Evolutionary conservation across 768 basidiomycete genomes (phyloP), one percentile per base, ranked within the genome.

Genomic region (Mycena galopus): DNA sequence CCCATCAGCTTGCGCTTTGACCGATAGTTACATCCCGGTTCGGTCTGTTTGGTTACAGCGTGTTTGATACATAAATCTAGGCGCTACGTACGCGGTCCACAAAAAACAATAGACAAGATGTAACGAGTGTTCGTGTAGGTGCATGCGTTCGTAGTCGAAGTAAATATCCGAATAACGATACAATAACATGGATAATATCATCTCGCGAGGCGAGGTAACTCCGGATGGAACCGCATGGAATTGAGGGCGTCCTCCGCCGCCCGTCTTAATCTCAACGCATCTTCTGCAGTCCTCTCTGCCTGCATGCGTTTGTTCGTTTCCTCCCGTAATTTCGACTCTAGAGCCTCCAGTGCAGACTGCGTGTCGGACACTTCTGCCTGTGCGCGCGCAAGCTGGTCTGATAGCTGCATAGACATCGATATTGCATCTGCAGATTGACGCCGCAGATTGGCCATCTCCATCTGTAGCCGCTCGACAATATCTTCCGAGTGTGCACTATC

Each of bases 361-460:
- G 88, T 84, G 65, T 89, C 84, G 59, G 89, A 85, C 1, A 86
- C 85, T 73, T 94, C 93, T 42, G 88, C 83, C 72, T 93, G 89
- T 11, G 88, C 90, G 71, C 90, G 88, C 11, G 88, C 84, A n/a
- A 95, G 85, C 77, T 94, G 91, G 77, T 93, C 92, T 21, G 92
- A 88, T 72, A 95, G 85, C 68, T 89, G 85, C 64, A 90, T 81
- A 3, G 92, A 92, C 32, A 90, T 85, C 7, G 89, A 89, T 67
- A 91, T 87, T 8, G 92, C 91, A 72, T 94, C 91, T 25, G 91
- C 86, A 21, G 92, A 88, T 78, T 93, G 91, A 65, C 89, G 87
- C 57, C 91, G 88, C 66, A 94, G 83, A 44, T 80, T 86, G 11
- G 86, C 87, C 78, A 93, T 86, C 81, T 95, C 93, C 76, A 87